Conservation (phyloP, 2,329 filamentous ascomycete genomes). For the Fusarium pininemorale region DNA sequence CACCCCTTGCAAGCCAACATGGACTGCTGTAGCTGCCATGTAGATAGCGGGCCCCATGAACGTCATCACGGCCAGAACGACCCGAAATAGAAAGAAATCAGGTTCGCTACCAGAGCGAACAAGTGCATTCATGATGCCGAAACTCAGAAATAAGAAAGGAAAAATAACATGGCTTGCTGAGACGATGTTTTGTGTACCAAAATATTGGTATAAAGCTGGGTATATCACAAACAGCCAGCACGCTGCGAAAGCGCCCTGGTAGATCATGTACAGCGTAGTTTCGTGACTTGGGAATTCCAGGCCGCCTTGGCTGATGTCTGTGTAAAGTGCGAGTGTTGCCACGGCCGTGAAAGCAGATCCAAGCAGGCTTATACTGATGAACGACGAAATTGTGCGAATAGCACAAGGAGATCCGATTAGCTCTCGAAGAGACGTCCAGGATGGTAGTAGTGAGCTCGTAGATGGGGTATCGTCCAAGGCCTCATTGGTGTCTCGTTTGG, state of each 20-base stretch:
- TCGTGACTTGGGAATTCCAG: not conserved
- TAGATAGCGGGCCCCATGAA: not conserved
- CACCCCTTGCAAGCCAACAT: not conserved
- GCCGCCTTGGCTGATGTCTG: not conserved
- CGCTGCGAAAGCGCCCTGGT: not conserved
- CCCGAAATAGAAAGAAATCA: not conserved
- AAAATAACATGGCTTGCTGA: not conserved
- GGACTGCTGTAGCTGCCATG: not conserved
- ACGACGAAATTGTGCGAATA: fast-evolving
- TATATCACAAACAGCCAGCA: not conserved
- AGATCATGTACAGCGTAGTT: not conserved
- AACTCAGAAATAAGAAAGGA: not conserved
- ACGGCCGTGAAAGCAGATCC: not conserved
- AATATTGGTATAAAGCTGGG: not conserved
- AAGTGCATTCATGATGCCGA: not conserved
- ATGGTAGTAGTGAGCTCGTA: too few relatives aligned
- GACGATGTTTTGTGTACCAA: not conserved
- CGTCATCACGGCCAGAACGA: not conserved
- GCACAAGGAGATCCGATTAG: not conserved
- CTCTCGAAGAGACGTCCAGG: not conserved
- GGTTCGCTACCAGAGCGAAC: not conserved
- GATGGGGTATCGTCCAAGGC: not conserved
- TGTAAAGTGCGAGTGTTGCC: not conserved
- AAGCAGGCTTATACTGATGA: not conserved
- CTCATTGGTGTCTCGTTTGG: not conserved